A percentile compares a stretch with the other conserved stretches of the same genome.
phyloP scores from a whole-genome alignment of 345 rosid species.

The Euphorbia pulcherrima region DNA sequence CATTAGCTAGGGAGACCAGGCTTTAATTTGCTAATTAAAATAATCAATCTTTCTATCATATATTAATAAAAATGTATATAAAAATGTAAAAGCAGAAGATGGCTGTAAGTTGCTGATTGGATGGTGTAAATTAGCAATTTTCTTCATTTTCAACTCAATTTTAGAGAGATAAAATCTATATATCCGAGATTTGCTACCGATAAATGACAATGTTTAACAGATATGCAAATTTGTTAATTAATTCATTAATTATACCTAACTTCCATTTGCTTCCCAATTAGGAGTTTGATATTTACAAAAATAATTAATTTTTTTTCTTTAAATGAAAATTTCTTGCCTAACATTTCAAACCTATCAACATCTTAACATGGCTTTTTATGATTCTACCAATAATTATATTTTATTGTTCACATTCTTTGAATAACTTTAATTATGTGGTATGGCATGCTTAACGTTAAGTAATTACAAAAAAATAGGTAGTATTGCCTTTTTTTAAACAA shows the following conservation, averaged over 20 bases:
- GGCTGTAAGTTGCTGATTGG: slow-evolving; percentile 25
- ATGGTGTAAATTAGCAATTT: background rate
- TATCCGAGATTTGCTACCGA: slow-evolving; percentile 22
- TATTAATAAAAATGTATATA: background rate
- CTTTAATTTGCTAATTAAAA: background rate
- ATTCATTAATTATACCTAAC: slow-evolving; percentile 22
- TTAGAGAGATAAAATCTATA: slow-evolving; percentile 17
- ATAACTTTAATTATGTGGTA: too few species aligned
- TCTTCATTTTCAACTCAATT: slow-evolving; percentile 11
- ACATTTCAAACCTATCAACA: background rate
- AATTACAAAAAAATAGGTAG: too few species aligned
- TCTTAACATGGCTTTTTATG: background rate
- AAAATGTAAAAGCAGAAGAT: slow-evolving; percentile 6
- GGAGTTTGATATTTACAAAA: slow-evolving; percentile 11
- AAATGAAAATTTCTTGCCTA: background rate
- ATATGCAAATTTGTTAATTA: slow-evolving; percentile 22
- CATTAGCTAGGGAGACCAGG: slow-evolving; percentile 18
- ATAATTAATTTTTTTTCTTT: background rate
- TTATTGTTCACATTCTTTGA: background rate
- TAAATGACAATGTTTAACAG: slow-evolving; percentile 31
- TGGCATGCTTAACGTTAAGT: too few species aligned
- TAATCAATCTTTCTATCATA: slow-evolving; percentile 2
- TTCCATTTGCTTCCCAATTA: slow-evolving; percentile 19
- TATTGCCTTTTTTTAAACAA: too few species aligned
- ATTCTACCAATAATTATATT: background rate